A percentile compares a stretch with the other conserved stretches of the same genome.
Evolutionary conservation across 192 early-diverging fungal genomes (phyloP).

Genomic region (Irineochytrium annulatum): DNA sequence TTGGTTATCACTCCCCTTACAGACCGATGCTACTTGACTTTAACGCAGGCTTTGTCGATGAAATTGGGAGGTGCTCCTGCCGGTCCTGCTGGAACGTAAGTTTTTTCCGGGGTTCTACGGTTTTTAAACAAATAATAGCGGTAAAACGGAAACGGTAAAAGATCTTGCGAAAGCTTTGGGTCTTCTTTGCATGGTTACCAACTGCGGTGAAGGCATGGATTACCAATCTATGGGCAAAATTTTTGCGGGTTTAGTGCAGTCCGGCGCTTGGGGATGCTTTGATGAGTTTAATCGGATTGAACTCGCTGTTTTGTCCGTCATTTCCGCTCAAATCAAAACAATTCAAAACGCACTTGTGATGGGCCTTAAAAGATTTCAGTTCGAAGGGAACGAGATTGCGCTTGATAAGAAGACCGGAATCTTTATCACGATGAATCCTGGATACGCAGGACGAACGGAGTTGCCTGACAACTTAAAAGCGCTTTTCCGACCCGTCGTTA

Average conservation of each 20-base stretch:
- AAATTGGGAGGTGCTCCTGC: conserved; percentile 60
- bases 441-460: conserved; percentile 59
- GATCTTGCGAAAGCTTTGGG: conserved; percentile 59
- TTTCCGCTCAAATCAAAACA: conserved; percentile 58
- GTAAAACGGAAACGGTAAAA: conserved; percentile 63
- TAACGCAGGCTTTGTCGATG: conserved; percentile 56
- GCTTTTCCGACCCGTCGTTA: conserved; percentile 59
- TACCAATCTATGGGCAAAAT: conserved; percentile 63
- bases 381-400: conserved; percentile 59
- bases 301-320: conserved; percentile 57
- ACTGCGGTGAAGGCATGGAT: conserved; percentile 61
- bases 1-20: conserved; percentile 60
- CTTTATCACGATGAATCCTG: conserved; percentile 63
- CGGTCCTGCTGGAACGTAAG: conserved; percentile 18
- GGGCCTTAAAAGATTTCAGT: conserved; percentile 51
- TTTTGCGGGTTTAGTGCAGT: conserved; percentile 59
- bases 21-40: conserved; percentile 56
- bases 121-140: conserved; percentile 29
- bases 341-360: conserved; percentile 57
- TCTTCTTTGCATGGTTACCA: conserved; percentile 57
- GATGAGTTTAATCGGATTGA: conserved; percentile 65
- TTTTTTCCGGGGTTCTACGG: not conserved
- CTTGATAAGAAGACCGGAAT: conserved; percentile 53
- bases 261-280: conserved; percentile 63
- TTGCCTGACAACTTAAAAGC: conserved; percentile 61